Evolutionary conservation across 768 basidiomycete species (phyloP).

Genomic region (Leccinum boreale): DNA sequence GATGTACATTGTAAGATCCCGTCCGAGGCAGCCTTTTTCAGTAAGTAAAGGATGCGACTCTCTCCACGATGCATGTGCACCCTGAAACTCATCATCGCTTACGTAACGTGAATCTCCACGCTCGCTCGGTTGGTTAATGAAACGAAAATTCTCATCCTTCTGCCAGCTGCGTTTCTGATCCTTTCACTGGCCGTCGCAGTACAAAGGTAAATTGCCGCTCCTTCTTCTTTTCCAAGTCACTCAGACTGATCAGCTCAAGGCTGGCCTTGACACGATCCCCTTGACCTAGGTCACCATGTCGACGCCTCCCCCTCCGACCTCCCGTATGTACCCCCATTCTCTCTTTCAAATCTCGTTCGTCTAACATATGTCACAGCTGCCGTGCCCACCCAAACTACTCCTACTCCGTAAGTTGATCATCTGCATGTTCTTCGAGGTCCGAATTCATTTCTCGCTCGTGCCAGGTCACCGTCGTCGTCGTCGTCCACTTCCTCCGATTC

Average conservation of each 20-base stretch:
- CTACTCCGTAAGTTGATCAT: slow-evolving; percentile 5
- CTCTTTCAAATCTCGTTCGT: not conserved
- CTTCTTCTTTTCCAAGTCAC: not conserved
- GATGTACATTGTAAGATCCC: not conserved
- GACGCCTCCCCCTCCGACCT: not conserved
- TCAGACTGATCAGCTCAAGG: not conserved
- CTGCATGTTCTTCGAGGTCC: not conserved
- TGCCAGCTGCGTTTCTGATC: not conserved
- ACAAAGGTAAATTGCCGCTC: not conserved
- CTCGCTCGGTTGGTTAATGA: not conserved
- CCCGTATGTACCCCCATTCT: slow-evolving; percentile 8
- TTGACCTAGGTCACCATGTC: slow-evolving; percentile 9
- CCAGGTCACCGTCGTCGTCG: not conserved
- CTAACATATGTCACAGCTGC: not conserved
- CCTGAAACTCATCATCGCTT: slow-evolving; percentile 3
- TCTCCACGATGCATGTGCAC: not conserved
- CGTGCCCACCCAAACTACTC: accelerated
- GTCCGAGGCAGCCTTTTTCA: not conserved
- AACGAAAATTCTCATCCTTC: slow-evolving; percentile 22
- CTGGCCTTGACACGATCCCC: not conserved
- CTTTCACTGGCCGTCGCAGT: not conserved
- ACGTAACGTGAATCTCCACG: slow-evolving; percentile 17
- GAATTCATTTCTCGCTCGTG: not conserved
- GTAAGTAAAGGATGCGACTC: not conserved
- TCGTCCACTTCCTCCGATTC: not conserved